Evolutionary conservation across 176 grass and related monocot species (phyloP).

Genomic region (Zoysia japonica): DNA sequence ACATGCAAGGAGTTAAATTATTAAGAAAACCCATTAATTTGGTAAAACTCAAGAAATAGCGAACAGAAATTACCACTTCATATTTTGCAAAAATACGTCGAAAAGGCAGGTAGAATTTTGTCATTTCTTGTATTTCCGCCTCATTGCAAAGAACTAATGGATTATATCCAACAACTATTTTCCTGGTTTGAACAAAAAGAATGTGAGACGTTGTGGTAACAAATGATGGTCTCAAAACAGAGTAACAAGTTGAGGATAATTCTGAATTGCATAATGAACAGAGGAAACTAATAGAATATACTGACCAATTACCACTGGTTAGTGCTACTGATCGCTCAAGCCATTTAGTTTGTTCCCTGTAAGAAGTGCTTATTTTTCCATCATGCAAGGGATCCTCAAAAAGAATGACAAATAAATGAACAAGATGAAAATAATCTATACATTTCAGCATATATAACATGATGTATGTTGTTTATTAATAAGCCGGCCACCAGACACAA

Average conservation of each 20-base stretch:
- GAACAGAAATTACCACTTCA: slow-evolving; percentile 48
- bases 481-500: neutral
- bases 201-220: neutral
- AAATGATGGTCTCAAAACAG: neutral
- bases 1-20: neutral
- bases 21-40: neutral
- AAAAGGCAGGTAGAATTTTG: slow-evolving; percentile 6
- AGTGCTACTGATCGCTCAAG: slow-evolving; percentile 30
- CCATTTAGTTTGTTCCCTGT: slow-evolving; percentile 46
- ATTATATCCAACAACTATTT: slow-evolving; percentile 54
- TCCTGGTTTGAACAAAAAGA: slow-evolving; percentile 43
- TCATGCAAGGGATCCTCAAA: slow-evolving; percentile 44
- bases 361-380: slow-evolving; percentile 40
- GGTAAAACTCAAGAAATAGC: neutral
- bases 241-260: neutral
- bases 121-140: neutral
- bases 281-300: neutral
- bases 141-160: slow-evolving; percentile 37
- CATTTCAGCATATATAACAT: neutral
- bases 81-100: slow-evolving; percentile 40
- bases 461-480: slow-evolving; percentile 12
- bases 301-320: slow-evolving; percentile 48
- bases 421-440: slow-evolving; percentile 11
- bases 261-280: neutral
- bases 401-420: neutral